Evolutionary conservation across 441 rosid genomes (phyloP).

Genomic region (Croton setiger): DNA sequence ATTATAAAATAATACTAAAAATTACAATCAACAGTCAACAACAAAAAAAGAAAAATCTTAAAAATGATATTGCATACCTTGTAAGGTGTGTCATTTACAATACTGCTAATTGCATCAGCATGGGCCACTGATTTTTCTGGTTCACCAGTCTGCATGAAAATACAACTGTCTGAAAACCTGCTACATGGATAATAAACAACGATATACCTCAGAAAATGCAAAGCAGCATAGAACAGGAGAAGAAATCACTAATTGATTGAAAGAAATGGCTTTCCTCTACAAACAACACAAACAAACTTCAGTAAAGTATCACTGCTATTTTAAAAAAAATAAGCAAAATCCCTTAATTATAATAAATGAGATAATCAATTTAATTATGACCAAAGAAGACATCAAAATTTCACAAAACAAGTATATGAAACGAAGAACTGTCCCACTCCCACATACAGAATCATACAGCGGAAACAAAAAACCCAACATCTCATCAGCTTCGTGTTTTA

Average conservation of each 20-base stretch:
- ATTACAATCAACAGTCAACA: background rate
- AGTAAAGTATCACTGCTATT: slow-evolving; percentile 3
- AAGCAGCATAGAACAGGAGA: slow-evolving; percentile 23
- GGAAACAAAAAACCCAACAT: background rate
- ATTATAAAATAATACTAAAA: background rate
- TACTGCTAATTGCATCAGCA: slow-evolving; percentile 35
- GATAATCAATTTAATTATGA: background rate
- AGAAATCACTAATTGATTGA: slow-evolving; percentile 23
- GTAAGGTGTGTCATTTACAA: slow-evolving; percentile 64
- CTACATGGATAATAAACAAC: slow-evolving; percentile 79
- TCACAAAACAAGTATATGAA: background rate
- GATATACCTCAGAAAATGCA: slow-evolving; percentile 75
- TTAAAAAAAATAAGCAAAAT: slow-evolving; percentile 4
- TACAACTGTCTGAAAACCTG: slow-evolving; percentile 99
- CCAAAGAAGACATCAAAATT: background rate
- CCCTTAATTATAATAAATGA: no score
- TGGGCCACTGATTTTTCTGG: slow-evolving; percentile 49
- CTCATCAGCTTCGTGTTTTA: background rate
- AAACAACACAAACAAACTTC: slow-evolving; percentile 7
- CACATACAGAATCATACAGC: background rate
- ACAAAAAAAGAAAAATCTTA: slow-evolving; percentile 7
- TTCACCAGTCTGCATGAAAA: slow-evolving; percentile 99
- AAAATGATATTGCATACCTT: slow-evolving; percentile 46
- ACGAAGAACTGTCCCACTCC: background rate
- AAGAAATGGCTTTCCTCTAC: slow-evolving; percentile 15